A percentile compares a stretch with the other conserved stretches of the same genome.
Evolutionary conservation across 2,329 filamentous ascomycete genomes (phyloP).

Genomic region (Knufia petricola): DNA sequence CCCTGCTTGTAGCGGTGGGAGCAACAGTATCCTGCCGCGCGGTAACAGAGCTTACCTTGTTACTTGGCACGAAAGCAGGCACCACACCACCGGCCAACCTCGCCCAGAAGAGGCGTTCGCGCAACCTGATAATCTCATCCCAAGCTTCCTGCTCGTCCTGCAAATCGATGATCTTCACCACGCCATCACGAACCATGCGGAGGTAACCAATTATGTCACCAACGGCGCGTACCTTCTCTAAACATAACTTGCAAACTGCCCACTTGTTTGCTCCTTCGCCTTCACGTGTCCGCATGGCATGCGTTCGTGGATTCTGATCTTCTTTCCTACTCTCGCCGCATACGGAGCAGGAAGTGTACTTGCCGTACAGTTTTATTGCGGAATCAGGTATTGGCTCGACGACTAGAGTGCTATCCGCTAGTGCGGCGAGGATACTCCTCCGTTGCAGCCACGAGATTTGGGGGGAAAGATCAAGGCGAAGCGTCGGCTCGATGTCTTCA

Average conservation of each 20-base stretch:
- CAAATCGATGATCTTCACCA: conserved; percentile 63
- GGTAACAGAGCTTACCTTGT: conserved; percentile 16
- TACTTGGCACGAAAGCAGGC: conserved; percentile 43
- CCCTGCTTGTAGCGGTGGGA: no score
- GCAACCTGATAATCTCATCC: conserved; percentile 83
- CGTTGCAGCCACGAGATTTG: conserved; percentile 89
- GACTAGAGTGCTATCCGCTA: conserved; percentile 75
- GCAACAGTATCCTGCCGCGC: conserved; percentile 10
- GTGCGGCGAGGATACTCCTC: conserved; percentile 69
- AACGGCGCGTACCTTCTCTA: conserved; percentile 71
- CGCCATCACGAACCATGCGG: conserved; percentile 81
- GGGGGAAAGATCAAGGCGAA: conserved; percentile 80
- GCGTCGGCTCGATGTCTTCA: conserved; percentile 90
- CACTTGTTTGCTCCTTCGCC: conserved; percentile 79
- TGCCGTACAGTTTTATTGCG: conserved; percentile 31
- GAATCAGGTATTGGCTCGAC: conserved; percentile 73
- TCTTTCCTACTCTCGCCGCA: conserved; percentile 76
- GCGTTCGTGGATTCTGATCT: conserved; percentile 61
- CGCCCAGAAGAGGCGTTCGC: conserved; percentile 97
- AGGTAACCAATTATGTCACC: conserved; percentile 91
- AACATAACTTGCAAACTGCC: conserved; percentile 80
- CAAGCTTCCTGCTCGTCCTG: conserved; percentile 81
- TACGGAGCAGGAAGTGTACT: conserved; percentile 62
- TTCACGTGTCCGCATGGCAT: conserved; percentile 83
- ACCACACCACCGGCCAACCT: conserved; percentile 85